Evolutionary conservation across 805 yeast species (phyloP), one percentile per base, ranked within the genome.

Genomic region (Pichia californica): DNA sequence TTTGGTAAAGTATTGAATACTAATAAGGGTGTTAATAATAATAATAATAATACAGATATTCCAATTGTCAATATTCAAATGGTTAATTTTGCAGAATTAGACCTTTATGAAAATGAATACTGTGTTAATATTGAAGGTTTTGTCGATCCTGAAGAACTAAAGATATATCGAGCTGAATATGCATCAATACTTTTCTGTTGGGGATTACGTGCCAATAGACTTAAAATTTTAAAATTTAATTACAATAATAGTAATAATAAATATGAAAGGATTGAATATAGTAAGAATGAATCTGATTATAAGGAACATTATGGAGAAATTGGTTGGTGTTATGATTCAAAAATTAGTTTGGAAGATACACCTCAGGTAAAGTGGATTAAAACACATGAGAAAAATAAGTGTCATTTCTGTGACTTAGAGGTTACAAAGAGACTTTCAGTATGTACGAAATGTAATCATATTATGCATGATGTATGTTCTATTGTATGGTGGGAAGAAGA

Each of bases 121-220:
- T 57, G 71, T 3, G 53, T 59, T 36, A 58, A 69, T 3, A 55
- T 78, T 36, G 61, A 77, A 39, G 67, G 66, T 32, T 56, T 68
- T 3, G 61, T 66, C 9, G 68, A 70, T 36, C 53, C 53, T 8
- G 56, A 57, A 2, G 67, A 67, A 38, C 60, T 75, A 36, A 59
- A 56, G 33, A 39, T 54, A 43, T 74, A 77, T 56, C 61, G 96
- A 31, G 70, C 74, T 18, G 82, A 80, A 51, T 89, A 91, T 59
- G 88, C 96, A 0, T 75, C 81, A 16, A 71, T 89, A 56, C 66
- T 89, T 13, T 85, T 76, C 54, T 62, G 74, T 28, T 91, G 97
- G 97, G 94, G 93, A 0, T 68, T 88, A 16, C 84, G 88, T 0
- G 73, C 84, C n/a, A 77, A 81, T 50, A 64, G 96, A 34, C 78